Base-by-base conservation (phyloP, 1,139 yeast genomes). In the Kodamaea plutei region DNA sequence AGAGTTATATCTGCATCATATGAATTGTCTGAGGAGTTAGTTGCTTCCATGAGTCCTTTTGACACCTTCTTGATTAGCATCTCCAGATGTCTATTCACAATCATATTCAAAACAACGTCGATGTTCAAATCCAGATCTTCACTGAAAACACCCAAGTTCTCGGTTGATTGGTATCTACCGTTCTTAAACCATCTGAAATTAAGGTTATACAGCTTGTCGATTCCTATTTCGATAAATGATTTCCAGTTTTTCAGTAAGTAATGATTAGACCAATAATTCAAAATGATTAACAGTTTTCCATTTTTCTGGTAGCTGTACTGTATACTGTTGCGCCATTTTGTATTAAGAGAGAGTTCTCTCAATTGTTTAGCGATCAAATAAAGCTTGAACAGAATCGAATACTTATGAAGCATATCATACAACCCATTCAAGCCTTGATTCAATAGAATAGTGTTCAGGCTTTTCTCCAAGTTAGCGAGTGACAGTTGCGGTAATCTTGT, bases 381-480 rank as follows among this genome's bases (percentile, higher is more conserved):
- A 18, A 89, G 64, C 51, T 85, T 85, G 58, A 83, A 80, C 16
- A 85, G 78, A 19, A 80, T 72, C 8, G 91, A 69, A 51, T 83
- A 85, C 41, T 74, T 71, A 44, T 83, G 84, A 36, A 89, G 60
- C 35, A 85, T 66, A 23, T 73, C 79, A 49, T 84, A 80, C 14
- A 87, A 61, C 2, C 82, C 82, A 1, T 54, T 47, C 15, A 89
- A 63, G 1, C 80, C 77, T 28, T 64, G 65, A 16, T 58, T 62
- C 27, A 69, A 61, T 12, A 87, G 61, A 13, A 73, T 65, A 21
- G 66, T 69, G 54, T 87, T 88, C 9, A 79, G 73, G 6, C 63
- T 51, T 25, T 61, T 58, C 47, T 81, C 88, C 23, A 82, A 52
- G 45, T 69, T 62, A 30, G 56, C 61, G 41, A 72, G 66, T 20